These are phyloP conservation scores for Penicillium janthinellum DNA, from an alignment of 2,329 filamentous ascomycete genomes.

Conservation along the genomic window DNA sequence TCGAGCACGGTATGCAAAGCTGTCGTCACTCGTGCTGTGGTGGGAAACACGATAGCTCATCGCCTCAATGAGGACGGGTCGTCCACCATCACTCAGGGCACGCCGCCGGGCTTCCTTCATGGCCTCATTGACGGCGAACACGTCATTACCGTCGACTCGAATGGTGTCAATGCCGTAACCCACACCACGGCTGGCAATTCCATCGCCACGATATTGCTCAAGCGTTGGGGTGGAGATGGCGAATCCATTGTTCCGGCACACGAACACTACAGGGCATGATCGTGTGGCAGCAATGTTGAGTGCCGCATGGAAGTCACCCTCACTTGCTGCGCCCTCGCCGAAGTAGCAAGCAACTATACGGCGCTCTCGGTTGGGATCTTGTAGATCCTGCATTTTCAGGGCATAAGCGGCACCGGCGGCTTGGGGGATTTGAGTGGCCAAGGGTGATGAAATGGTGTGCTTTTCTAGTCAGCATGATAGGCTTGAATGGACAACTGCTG, in stretches of 20 bases:
- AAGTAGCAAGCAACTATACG: constrained; percentile 82
- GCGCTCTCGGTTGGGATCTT: constrained; percentile 67
- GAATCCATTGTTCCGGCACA: constrained; percentile 91
- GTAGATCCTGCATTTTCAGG: constrained; percentile 75
- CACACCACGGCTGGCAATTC: constrained; percentile 81
- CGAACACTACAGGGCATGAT: constrained; percentile 83
- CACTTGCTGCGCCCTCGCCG: constrained; percentile 84
- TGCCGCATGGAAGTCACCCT: constrained; percentile 89
- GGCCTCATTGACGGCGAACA: constrained; percentile 82
- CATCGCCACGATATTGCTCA: constrained; percentile 89
- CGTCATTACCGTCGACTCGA: constrained; percentile 90
- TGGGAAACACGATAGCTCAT: constrained; percentile 99
- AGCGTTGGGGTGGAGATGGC: constrained; percentile 87
- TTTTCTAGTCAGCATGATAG: constrained; percentile 53
- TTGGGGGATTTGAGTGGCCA: constrained; percentile 88
- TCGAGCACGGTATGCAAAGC: constrained; percentile 89
- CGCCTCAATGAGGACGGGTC: constrained; percentile 84
- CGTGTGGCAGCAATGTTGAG: constrained; percentile 88
- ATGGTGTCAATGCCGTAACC: constrained; percentile 96
- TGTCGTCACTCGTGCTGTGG: constrained; percentile 95
- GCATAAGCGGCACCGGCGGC: constrained; percentile 86
- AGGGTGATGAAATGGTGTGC: constrained; percentile 82
- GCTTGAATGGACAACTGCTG: background rate
- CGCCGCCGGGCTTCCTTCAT: constrained; percentile 75
- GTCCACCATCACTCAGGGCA: constrained; percentile 77